Evolutionary conservation across 2,329 filamentous ascomycete species (phyloP).

Genomic region (Trichoderma sp.): DNA sequence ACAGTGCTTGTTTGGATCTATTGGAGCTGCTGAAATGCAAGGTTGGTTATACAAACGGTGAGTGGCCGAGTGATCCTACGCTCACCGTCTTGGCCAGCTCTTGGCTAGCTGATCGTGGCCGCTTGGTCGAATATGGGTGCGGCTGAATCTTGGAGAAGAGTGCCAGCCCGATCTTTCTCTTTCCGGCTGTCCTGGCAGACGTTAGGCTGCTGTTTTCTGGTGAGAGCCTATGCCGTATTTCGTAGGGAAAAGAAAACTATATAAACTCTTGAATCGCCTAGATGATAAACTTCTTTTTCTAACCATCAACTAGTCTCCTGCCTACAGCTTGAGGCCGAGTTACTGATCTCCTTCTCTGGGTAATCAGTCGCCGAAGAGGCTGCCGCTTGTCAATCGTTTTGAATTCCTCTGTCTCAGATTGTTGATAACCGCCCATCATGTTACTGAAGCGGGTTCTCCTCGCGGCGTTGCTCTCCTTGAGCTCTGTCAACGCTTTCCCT

Average conservation of each 20-base stretch:
- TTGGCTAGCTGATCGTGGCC: constrained; percentile 17
- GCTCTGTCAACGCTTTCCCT: constrained; percentile 27
- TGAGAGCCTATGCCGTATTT: not conserved
- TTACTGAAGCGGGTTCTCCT: constrained; percentile 25
- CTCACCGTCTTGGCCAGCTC: constrained; percentile 16
- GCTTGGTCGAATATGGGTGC: constrained; percentile 11
- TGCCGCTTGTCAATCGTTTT: constrained; percentile 4
- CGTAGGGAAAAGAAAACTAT: not conserved
- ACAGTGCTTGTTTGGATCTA: constrained; percentile 25
- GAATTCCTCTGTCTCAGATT: not conserved
- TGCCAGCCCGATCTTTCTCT: not conserved
- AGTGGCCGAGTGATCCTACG: constrained; percentile 5
- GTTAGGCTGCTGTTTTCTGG: not conserved
- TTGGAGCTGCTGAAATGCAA: constrained; percentile 18
- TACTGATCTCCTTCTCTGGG: constrained; percentile 9
- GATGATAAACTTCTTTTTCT: not conserved
- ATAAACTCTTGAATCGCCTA: constrained; percentile 18
- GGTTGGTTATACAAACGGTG: constrained; percentile 10
- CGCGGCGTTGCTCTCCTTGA: constrained; percentile 21
- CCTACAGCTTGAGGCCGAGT: not conserved
- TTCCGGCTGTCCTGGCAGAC: not conserved
- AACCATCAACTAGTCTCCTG: constrained; percentile 6
- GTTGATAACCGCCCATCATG: constrained; percentile 17
- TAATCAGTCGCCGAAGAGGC: constrained; percentile 7
- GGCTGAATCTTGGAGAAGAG: not conserved